A percentile compares a stretch with the other conserved stretches of the same genome.
Evolutionary conservation across 306 rosid species (phyloP).

Genomic region (Cicer cuneatum): DNA sequence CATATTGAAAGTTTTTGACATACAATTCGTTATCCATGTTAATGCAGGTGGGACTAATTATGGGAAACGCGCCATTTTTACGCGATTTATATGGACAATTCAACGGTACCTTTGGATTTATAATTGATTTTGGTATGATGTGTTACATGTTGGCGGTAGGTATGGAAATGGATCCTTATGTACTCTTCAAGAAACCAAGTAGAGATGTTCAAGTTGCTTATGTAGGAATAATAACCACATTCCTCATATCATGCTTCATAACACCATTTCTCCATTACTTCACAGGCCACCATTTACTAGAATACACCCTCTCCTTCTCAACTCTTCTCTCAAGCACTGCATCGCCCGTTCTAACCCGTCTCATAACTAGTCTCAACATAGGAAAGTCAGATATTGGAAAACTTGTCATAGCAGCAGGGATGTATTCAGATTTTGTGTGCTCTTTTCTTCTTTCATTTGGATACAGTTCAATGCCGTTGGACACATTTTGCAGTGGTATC

Average conservation of each 20-base stretch:
- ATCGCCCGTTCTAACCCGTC: conserved; percentile 82
- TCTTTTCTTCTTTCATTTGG: conserved; percentile 68
- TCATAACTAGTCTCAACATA: conserved; percentile 71
- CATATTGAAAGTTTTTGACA: neutral
- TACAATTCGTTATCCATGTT: neutral
- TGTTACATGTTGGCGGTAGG: conserved; percentile 94
- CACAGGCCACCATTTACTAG: conserved; percentile 21
- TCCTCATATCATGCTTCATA: conserved; percentile 52
- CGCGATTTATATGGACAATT: conserved; percentile 45
- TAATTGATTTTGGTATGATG: conserved; percentile 85
- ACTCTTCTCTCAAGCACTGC: conserved; percentile 74
- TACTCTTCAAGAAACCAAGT: conserved; percentile 58
- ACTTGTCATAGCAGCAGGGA: conserved; percentile 82
- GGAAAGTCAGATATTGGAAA: conserved; percentile 93
- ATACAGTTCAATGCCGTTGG: conserved; percentile 58
- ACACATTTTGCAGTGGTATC: neutral
- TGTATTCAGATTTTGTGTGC: conserved; percentile 80
- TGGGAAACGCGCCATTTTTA: conserved; percentile 70
- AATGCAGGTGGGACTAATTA: conserved; percentile 71
- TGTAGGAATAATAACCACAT: conserved; percentile 66
- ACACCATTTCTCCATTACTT: conserved; percentile 55
- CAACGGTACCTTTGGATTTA: conserved; percentile 56
- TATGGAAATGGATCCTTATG: conserved; percentile 87
- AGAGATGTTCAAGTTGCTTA: conserved; percentile 80
- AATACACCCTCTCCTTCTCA: conserved; percentile 63